Conservation (phyloP, 495 filamentous ascomycete species). For the Xanthoparmelia taractica region DNA sequence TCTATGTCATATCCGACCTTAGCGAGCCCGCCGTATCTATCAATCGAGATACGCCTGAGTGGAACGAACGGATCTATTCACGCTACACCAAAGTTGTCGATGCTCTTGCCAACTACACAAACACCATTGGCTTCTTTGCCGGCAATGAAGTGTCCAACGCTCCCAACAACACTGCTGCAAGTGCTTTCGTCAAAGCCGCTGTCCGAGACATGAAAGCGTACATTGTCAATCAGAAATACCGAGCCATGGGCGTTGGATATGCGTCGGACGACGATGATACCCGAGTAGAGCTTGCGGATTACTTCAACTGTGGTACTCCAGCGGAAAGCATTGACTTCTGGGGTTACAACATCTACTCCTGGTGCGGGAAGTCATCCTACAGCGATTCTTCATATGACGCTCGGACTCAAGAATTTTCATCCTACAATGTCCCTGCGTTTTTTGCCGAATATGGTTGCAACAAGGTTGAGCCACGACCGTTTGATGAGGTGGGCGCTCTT, state of each 20-base stretch:
- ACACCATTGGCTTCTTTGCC: constrained; percentile 91
- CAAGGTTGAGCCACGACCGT: constrained; percentile 60
- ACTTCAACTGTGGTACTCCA: constrained; percentile 78
- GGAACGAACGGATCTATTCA: constrained; percentile 66
- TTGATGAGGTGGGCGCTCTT: constrained; percentile 78
- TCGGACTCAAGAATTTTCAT: constrained; percentile 72
- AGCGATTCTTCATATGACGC: constrained; percentile 65
- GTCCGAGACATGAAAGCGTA: constrained; percentile 92
- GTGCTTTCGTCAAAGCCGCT: constrained; percentile 91
- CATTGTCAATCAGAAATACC: constrained; percentile 69
- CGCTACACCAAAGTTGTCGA: constrained; percentile 84
- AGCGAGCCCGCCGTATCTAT: constrained; percentile 74
- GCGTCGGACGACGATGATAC: constrained; percentile 89
- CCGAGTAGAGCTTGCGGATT: constrained; percentile 69
- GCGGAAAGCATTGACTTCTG: constrained; percentile 78
- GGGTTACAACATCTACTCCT: constrained; percentile 99
- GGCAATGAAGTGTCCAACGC: constrained; percentile 95
- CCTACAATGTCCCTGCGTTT: constrained; percentile 88
- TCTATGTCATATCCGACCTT: constrained; percentile 89
- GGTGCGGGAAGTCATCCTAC: constrained; percentile 81
- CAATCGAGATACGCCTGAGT: constrained; percentile 66
- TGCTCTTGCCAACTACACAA: constrained; percentile 66
- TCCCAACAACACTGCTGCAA: constrained; percentile 70
- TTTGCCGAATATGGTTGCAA: constrained; percentile 99
- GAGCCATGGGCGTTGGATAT: constrained; percentile 84